Base-by-base conservation (phyloP, 2,329 filamentous ascomycete species). In the Aspergillus latus region DNA sequence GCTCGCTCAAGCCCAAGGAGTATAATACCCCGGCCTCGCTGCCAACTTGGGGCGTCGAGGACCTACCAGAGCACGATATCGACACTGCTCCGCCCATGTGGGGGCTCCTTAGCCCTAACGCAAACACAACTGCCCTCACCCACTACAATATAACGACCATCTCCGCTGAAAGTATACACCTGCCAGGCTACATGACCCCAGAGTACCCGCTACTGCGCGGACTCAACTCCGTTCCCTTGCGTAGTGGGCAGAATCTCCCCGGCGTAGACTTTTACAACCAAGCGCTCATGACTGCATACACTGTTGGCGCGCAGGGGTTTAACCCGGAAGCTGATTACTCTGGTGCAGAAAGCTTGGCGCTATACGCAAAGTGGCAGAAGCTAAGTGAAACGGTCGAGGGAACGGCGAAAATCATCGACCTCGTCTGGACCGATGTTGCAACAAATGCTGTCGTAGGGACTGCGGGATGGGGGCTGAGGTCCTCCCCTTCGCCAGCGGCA, bases 361-460 rank as follows among this genome's bases (percentile, higher is more conserved):
- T 80, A 62, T 78, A 68, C 51, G 59, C 57, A 5, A 67, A 69
- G 44, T 80, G 78, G 77, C 72, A 76, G 57, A 57, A 71, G 2
- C 64, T 76, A 1, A 72, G 72, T 1, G 32, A 46, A 0, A 65
- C 62, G 1, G 56, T 71, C 0, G 54, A 53, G 0, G 63, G 59
- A 0, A 68, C 72, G 1, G 66, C 68, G 0, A 61, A 65, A 9
- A 78, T 80, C 7, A 62, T 78, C 9, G 76, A 79, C 58, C 64
- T 78, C 0, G 69, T 80, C 4, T 80, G 75, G 72, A 80, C 77
- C 0, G 77, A 81, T 54, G 53, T 76, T 6, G 70, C 72, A 1
- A 72, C 78, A 1, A 77, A 75, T n/a, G 65, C 73, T 1, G 72
- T 79, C 0, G 68, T 78, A 0, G 77, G 78, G 4, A 78, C 74